Evolutionary conservation across 163 green algal genomes (phyloP).

Genomic region (Trebouxia gelatinosa): DNA sequence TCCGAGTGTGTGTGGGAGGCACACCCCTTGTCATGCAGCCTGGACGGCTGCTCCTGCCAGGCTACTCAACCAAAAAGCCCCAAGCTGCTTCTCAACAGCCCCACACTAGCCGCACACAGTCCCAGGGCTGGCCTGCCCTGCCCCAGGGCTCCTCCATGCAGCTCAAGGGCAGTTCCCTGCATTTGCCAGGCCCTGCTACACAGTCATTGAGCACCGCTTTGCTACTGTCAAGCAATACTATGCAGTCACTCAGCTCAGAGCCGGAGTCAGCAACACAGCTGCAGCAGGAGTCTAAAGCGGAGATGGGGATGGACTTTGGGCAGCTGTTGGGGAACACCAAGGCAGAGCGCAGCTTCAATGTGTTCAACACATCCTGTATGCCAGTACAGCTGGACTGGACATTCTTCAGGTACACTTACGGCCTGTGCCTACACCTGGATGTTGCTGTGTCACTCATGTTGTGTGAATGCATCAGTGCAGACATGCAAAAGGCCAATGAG

Average conservation of each 20-base stretch:
- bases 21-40: constrained; percentile 59
- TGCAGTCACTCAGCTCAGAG: too few relatives aligned
- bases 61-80: constrained; percentile 24
- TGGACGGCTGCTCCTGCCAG: constrained; percentile 47
- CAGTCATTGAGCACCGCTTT: neutral
- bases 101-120: neutral
- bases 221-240: too few relatives aligned
- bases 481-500: too few relatives aligned
- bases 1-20: constrained; percentile 59
- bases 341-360: constrained; percentile 50
- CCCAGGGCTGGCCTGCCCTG: neutral
- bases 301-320: constrained; percentile 41
- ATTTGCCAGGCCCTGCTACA: too few relatives aligned
- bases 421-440: too few relatives aligned
- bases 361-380: constrained; percentile 52
- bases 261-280: too few relatives aligned
- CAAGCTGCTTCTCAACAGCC: neutral
- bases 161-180: too few relatives aligned
- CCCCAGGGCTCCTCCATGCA: neutral
- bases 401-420: constrained; percentile 22
- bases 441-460: too few relatives aligned
- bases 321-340: constrained; percentile 39
- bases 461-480: too few relatives aligned
- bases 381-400: constrained; percentile 23
- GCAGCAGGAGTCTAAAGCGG: neutral